These are phyloP conservation scores for Thielaviopsis populi DNA, from an alignment of 2,329 filamentous ascomycete genomes.

Conservation along the genomic window DNA sequence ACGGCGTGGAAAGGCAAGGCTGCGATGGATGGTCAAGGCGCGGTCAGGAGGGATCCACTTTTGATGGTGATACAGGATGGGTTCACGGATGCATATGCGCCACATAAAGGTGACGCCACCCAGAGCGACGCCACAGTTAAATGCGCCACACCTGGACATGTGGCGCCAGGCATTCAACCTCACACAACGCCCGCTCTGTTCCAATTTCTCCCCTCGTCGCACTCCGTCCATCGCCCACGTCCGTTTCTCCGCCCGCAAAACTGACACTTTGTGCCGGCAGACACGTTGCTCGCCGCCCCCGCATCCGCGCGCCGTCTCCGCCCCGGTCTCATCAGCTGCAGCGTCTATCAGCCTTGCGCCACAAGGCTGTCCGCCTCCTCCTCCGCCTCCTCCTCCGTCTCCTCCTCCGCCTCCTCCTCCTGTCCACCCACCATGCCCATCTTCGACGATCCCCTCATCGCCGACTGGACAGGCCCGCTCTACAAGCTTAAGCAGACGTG, in stretches of 20 bases:
- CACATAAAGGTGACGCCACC: too few species aligned
- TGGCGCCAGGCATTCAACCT: too few species aligned
- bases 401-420: background rate
- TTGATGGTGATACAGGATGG: background rate
- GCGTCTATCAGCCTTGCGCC: background rate
- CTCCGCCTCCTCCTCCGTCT: background rate
- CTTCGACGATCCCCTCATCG: conserved; percentile 12
- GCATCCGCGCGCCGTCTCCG: too few species aligned
- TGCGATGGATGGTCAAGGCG: background rate
- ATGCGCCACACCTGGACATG: too few species aligned
- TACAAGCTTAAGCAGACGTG: conserved; percentile 15
- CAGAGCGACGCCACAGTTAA: background rate
- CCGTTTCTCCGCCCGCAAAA: too few species aligned
- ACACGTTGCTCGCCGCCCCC: too few species aligned
- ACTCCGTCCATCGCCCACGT: too few species aligned
- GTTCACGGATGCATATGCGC: too few species aligned
- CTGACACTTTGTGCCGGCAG: too few species aligned
- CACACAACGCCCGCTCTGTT: too few species aligned
- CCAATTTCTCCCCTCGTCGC: too few species aligned
- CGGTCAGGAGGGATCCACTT: background rate
- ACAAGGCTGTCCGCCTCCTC: background rate
- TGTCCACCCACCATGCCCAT: background rate
- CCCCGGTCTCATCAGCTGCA: too few species aligned
- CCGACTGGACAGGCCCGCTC: conserved; percentile 17
- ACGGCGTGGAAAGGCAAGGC: background rate